Evolutionary conservation across 257 asterid species (phyloP).

Genomic region (Euphrasia confusa): DNA sequence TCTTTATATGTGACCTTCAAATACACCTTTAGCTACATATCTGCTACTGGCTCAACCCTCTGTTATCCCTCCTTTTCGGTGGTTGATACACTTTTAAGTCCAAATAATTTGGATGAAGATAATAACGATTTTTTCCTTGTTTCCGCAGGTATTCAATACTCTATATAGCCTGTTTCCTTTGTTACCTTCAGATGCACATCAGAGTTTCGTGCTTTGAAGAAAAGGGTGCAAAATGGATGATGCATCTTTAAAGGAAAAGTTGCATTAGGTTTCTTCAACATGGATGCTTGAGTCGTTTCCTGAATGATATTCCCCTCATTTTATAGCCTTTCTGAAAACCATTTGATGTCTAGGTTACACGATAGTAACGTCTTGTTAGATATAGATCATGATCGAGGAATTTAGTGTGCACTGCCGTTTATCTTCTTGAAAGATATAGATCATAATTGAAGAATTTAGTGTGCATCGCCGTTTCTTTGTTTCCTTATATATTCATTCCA

Average conservation of each 20-base stretch:
- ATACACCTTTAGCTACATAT: background rate
- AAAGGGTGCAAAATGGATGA: slow-evolving; percentile 17
- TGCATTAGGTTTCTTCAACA: slow-evolving; percentile 7
- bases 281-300: slow-evolving; percentile 52
- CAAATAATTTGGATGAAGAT: background rate
- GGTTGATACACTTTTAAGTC: background rate
- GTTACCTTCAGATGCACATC: slow-evolving; percentile 27
- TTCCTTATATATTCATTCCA: slow-evolving; percentile 29
- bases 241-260: slow-evolving; percentile 12
- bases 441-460: slow-evolving; percentile 12
- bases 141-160: slow-evolving; percentile 43
- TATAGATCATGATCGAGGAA: slow-evolving; percentile 16
- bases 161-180: slow-evolving; percentile 23
- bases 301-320: slow-evolving; percentile 29
- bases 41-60: background rate
- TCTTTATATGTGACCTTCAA: slow-evolving; percentile 3
- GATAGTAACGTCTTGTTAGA: slow-evolving; percentile 22
- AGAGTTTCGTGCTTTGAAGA: slow-evolving; percentile 14
- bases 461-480: slow-evolving; percentile 13
- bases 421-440: slow-evolving; percentile 19
- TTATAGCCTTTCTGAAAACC: slow-evolving; percentile 40
- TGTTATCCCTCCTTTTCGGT: slow-evolving; percentile 1
- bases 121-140: background rate
- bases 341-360: slow-evolving; percentile 26
- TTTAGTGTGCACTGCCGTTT: slow-evolving; percentile 7